phyloP scores from a whole-genome alignment of 1,139 yeast species.

The Fermentozyma sake region DNA sequence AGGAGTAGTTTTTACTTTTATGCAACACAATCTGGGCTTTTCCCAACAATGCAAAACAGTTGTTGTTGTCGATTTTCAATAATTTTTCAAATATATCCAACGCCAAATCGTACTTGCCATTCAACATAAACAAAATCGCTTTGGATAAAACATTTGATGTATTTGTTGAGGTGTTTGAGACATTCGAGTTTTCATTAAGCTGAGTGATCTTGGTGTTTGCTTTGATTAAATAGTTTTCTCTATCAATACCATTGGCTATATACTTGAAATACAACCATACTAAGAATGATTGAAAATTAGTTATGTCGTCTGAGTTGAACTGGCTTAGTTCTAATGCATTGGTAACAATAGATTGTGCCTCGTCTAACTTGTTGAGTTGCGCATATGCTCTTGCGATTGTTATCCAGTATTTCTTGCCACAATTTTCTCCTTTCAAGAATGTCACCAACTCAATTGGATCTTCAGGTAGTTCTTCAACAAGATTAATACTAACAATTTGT shows the following conservation, averaged over 20 bases:
- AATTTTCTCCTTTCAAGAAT: constrained; percentile 73
- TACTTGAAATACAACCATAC: constrained; percentile 67
- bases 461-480: constrained; percentile 73
- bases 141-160: constrained; percentile 53
- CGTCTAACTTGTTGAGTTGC: constrained; percentile 51
- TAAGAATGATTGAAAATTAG: constrained; percentile 56
- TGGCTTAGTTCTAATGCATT: constrained; percentile 49
- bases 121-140: constrained; percentile 47
- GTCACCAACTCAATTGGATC: constrained; percentile 80
- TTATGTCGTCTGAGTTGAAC: constrained; percentile 45
- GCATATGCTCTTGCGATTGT: constrained; percentile 80
- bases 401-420: constrained; percentile 77
- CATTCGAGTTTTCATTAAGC: constrained; percentile 11
- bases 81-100: constrained; percentile 56
- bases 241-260: constrained; percentile 23
- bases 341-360: constrained; percentile 60
- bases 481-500: constrained; percentile 68
- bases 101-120: constrained; percentile 59
- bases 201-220: constrained; percentile 20
- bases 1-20: constrained; percentile 62
- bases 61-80: constrained; percentile 46
- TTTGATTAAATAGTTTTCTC: constrained; percentile 18
- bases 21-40: constrained; percentile 78
- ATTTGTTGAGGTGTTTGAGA: constrained; percentile 10
- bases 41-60: constrained; percentile 76